phyloP scores from a whole-genome alignment of 1,139 yeast genomes.

The Chernovozyma sophiae-reginae region DNA sequence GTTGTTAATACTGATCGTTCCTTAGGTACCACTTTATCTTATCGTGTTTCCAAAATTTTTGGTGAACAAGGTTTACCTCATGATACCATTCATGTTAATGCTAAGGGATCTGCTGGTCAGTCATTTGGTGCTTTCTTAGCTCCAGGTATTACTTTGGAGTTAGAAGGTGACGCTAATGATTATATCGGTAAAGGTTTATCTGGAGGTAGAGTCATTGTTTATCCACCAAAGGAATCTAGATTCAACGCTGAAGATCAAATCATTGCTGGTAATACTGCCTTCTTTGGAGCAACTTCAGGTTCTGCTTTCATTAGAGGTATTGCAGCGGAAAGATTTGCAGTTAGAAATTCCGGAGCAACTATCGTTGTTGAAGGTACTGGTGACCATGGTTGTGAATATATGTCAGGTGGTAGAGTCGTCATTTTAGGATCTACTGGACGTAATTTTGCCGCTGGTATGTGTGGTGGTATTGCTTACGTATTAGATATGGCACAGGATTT shows the following conservation, averaged over 20 bases:
- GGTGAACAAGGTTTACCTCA: slow-evolving; percentile 94
- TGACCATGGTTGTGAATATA: slow-evolving; percentile 98
- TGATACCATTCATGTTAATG: slow-evolving; percentile 91
- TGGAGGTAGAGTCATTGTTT: slow-evolving; percentile 90
- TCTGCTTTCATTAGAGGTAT: slow-evolving; percentile 91
- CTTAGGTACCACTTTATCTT: slow-evolving; percentile 89
- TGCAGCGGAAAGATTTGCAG: slow-evolving; percentile 98
- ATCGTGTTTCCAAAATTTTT: slow-evolving; percentile 86
- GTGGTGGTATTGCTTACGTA: slow-evolving; percentile 98
- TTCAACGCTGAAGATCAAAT: slow-evolving; percentile 96
- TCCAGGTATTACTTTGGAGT: slow-evolving; percentile 89
- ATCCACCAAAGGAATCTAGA: slow-evolving; percentile 79
- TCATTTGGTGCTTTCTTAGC: slow-evolving; percentile 98
- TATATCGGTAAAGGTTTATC: slow-evolving; percentile 96
- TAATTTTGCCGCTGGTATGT: slow-evolving; percentile 98
- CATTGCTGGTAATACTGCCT: slow-evolving; percentile 94
- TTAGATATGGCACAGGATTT: slow-evolving; percentile 94
- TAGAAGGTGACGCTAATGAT: slow-evolving; percentile 97
- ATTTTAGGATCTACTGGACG: slow-evolving; percentile 90
- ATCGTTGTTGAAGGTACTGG: slow-evolving; percentile 97
- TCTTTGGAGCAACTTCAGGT: slow-evolving; percentile 97
- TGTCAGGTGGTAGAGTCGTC: slow-evolving; percentile 98
- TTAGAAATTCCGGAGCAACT: slow-evolving; percentile 96
- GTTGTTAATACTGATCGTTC: slow-evolving; percentile 96
- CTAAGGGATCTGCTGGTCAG: slow-evolving; percentile 95